Base-by-base conservation (phyloP, 805 yeast species). In the Ogataea siamensis region DNA sequence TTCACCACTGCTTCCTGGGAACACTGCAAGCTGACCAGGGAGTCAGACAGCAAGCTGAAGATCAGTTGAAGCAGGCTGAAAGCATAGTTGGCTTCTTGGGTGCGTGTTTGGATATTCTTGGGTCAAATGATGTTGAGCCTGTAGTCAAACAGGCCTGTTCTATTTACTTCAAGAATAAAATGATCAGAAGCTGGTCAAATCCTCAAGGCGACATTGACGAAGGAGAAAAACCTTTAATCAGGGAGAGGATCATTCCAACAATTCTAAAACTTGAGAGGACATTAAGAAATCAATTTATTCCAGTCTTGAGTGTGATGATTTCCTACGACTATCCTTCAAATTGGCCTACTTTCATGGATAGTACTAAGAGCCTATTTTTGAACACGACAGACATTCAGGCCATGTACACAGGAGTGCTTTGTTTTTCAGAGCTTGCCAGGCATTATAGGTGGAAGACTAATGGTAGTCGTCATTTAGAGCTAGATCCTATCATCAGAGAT, bases 111-210 rank as follows among this genome's bases (percentile, higher is more conserved):
- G 91, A 86, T 55, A 81, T 88, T 35, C 70, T 87, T 13, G 57
- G 73, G 12, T 73, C 76, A 14, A 62, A 63, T 5, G 75, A 71
- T 12, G 78, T 75, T 8, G 67, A 76, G 13, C 68, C 71, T 1
- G 74, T 71, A 19, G 73, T 86, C 34, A 77, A 82, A 50, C 71
- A 78, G 40, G 87, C 96, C 7, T 85, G 95, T 18, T 93, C 94
- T 0, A 81, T 91, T 16, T 89, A 80, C 60, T 78, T 91, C 64
- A 91, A 91, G 57, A 93, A 91, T 60, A 70, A 79, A 39, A 70
- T 88, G 12, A 62, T 71, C 9, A 72, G 75, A 32, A 70, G 73
- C 43, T 93, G 98, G 98, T 50, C 51, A 6, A 37, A 64, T 29
- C 50, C 55, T 6, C 40, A 40, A 16, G 46, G 49, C 4, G 36